Evolutionary conservation across 2,329 filamentous ascomycete species (phyloP), one percentile per base, ranked within the genome.

Genomic region (Coniosporium tulheliwenetii): DNA sequence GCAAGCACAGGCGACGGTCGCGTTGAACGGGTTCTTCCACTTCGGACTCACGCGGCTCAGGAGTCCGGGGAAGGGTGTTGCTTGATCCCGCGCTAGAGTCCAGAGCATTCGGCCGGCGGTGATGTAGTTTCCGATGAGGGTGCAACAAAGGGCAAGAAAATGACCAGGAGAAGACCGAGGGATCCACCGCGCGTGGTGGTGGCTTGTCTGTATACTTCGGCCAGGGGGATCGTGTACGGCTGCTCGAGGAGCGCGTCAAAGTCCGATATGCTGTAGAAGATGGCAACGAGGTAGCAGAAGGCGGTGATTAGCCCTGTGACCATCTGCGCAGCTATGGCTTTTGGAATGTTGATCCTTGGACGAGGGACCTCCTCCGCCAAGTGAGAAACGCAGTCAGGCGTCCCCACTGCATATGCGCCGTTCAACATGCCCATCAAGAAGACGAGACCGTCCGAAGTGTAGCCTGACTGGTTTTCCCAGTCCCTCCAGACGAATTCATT

Each of bases 51-150:
- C 64, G 2, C 60, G 51, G 2, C 64, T 61, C 31, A 77, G 57
- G 48, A 60, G 69, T 2, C 47, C 41, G 2, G 62, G 56, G 49
- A 70, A 76, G 0, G 75, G 75, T 0, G 69, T 70, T 0, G 74
- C 75, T 31, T 66, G 59, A 37, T 42, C 72, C 8, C 75, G 65
- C 0, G 71, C 70, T 0, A 79, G 64, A 2, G 71, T 73, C 75
- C 75, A 81, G 2, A 79, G 62, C 44, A 72, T 75, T 7, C 77
- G 70, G n/a, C 75, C 72, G 1, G 67, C 62, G 1, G 74, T 77
- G 45, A 78, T 71, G 54, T 73, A 77, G 45, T 64, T 67, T 8
- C 75, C 75, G 5, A 72, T 65, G 29, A 66, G 59, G 36, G 67
- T 69, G 44, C 66, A 62, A 43, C 73, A 60, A 1, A 67, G 68